Evolutionary conservation across 768 basidiomycete genomes (phyloP), one percentile per base, ranked within the genome.

Genomic region (Hemileccinum rubropunctum): DNA sequence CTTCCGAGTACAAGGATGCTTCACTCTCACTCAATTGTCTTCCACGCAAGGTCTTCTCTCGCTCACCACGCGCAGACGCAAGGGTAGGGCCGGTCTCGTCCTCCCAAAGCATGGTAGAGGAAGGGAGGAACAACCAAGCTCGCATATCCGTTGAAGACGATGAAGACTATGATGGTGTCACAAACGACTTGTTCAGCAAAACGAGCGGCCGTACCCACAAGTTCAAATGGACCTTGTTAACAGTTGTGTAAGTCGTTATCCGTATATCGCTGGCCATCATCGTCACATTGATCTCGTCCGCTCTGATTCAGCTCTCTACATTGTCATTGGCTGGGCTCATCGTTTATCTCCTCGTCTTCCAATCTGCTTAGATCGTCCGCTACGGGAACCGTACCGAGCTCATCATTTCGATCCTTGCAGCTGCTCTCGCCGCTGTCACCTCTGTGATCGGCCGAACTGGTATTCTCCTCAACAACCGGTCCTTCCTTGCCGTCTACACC

Each of bases 141-240:
- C 68, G 83, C 36, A 84, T 84, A 77, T 72, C 75, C 0, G 72
- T 63, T 20, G 69, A 71, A 47, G 72, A 71, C 36, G 80, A 81
- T 50, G 80, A 82, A 23, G 81, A 82, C 61, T 79, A 81, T 55
- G 80, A 83, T 52, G 72, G 67, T 8, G 58, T 68, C 17, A 55
- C 51, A 18, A 64, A 71, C 38, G 63, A 64, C 23, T 72, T 70
- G 67, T 79, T 77, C 62, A 68, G 59, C 17, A 73, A 74, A n/a
- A n/a, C n/a, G 34, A 70, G 67, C 42, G 65, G 68, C 27, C 69
- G 67, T 51, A 62, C 61, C 1, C 69, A 83, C 62, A 78, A 74
- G 54, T 93, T 92, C 77, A 93, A 94, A 65, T 91, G 88, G 88
- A 70, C 76, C 11, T 66, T 93, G 4, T 85, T 92, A 92, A 91